phyloP scores from a whole-genome alignment of 2,329 filamentous ascomycete species.

The Phialocephala subalpina region DNA sequence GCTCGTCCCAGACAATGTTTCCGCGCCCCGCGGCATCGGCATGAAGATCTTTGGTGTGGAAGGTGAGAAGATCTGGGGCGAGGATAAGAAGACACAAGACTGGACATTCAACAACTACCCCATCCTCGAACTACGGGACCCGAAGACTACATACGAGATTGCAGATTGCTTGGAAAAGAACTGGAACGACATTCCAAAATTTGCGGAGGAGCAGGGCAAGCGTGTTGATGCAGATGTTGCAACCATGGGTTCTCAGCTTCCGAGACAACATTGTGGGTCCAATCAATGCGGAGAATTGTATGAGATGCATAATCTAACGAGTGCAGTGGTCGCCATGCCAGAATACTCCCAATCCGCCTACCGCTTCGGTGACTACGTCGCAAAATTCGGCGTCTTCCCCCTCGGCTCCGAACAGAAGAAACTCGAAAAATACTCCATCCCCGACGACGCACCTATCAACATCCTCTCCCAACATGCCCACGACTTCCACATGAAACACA shows the following conservation, averaged over 20 bases:
- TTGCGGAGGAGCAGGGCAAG: conserved; percentile 28
- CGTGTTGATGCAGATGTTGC: conserved; percentile 30
- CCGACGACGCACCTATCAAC: conserved; percentile 30
- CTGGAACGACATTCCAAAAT: conserved; percentile 31
- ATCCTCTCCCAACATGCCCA: conserved; percentile 27
- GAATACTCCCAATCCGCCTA: conserved; percentile 33
- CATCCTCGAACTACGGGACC: conserved; percentile 26
- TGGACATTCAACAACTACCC: conserved; percentile 34
- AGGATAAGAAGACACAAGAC: conserved; percentile 33
- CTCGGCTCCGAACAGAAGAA: conserved; percentile 26
- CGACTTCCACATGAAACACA: conserved; percentile 29
- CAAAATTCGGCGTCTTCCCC: conserved; percentile 32
- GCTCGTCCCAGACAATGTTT: conserved; percentile 29
- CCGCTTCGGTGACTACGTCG: conserved; percentile 30
- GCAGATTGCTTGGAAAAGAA: conserved; percentile 29
- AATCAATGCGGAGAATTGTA: not conserved
- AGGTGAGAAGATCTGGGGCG: conserved; percentile 32
- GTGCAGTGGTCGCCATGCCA: conserved; percentile 29
- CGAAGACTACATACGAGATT: conserved; percentile 32
- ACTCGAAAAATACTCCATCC: conserved; percentile 19
- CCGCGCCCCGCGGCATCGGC: conserved; percentile 30
- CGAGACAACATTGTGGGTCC: conserved; percentile 24
- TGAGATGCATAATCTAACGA: not conserved
- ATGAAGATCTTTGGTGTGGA: conserved; percentile 32
- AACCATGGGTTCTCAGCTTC: conserved; percentile 19